Evolutionary conservation across 345 rosid genomes (phyloP).

Genomic region (Rhizophora mangle): DNA sequence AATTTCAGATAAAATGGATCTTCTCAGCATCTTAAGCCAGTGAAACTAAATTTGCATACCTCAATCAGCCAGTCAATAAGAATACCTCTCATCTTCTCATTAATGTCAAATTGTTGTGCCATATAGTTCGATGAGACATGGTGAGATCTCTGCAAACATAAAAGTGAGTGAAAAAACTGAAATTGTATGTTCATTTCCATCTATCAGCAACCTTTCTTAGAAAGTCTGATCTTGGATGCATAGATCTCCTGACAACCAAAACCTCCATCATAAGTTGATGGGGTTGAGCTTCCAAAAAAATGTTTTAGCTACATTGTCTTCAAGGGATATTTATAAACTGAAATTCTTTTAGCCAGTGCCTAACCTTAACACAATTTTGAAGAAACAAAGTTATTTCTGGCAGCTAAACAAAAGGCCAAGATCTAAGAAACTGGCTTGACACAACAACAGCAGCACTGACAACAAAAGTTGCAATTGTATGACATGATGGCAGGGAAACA

Average conservation of each 20-base stretch:
- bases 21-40: background rate
- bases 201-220: background rate
- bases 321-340: background rate
- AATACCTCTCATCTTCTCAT: slow-evolving; percentile 91
- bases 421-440: background rate
- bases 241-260: no score
- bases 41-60: slow-evolving; percentile 34
- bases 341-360: background rate
- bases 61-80: slow-evolving; percentile 93
- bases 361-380: background rate
- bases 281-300: no score
- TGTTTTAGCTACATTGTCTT: no score
- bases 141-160: slow-evolving; percentile 45
- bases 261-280: no score
- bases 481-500: background rate
- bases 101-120: slow-evolving; percentile 69
- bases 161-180: background rate
- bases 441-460: no score
- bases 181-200: background rate
- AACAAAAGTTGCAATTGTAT: background rate
- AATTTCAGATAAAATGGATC: background rate
- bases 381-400: background rate
- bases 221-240: no score
- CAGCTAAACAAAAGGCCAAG: no score
- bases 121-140: slow-evolving; percentile 63